Evolutionary conservation across 2,329 filamentous ascomycete genomes (phyloP), one percentile per base, ranked within the genome.

Genomic region (Xylaria sp.): DNA sequence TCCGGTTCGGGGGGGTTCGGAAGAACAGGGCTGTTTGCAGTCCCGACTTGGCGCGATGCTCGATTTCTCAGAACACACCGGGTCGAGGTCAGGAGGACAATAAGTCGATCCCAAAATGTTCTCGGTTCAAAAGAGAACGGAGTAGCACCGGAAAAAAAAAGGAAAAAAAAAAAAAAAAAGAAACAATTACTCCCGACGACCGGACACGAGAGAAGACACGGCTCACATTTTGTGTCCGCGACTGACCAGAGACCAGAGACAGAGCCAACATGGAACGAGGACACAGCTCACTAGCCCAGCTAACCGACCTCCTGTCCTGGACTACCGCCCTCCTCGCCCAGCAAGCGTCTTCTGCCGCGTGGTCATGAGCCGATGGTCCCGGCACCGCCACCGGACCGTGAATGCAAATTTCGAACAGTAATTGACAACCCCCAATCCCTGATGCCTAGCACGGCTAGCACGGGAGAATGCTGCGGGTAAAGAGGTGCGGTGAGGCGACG

Each of bases 391-490:
- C 55, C 59, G 59, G 58, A 57, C 59, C 59, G 59, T 17, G 40
- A 37, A 31, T 54, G 51, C 48, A 46, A 53, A 52, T 29, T 48
- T 53, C 21, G 41, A 57, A 60, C 62, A 65, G 59, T 62, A 57
- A 63, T 55, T 35, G 38, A 17, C 23, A 57, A 48, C 21, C 40
- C 19, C 33, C 31, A 35, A 58, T 41, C 62, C 62, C 59, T 62
- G 59, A 48, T 54, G 60, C 54, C 52, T 53, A 61, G 53, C 58
- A 59, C 51, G 57, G 51, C 62, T 44, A 60, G 58, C 53, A 60
- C 59, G 63, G 63, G 47, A 65, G 44, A 65, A 65, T 62, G 47
- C 59, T 56, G 38, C 63, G 63, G 63, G 52, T 65, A 65, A 65
- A 65, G 46, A 52, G 52, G 54, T 63, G 51, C 59, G 59, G 55